Conservation (phyloP, 768 basidiomycete species). For the Rhodotorula paludigena region DNA sequence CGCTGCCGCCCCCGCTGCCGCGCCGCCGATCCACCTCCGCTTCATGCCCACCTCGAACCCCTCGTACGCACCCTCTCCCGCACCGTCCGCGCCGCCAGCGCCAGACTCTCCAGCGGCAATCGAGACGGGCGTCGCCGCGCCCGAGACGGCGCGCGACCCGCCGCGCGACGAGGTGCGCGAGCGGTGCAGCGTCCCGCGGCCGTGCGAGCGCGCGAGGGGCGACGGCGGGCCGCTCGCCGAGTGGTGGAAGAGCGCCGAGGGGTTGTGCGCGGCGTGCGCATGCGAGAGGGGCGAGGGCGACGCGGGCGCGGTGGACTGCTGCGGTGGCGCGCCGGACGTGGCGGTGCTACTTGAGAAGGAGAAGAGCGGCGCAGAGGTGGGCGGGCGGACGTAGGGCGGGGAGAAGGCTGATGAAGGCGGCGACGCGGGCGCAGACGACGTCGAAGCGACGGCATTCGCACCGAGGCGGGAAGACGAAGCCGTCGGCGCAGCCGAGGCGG, state of each 20-base stretch:
- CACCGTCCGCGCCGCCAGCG: background rate
- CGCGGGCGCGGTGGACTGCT: background rate
- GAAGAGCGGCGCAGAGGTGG: too few relatives aligned
- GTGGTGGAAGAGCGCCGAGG: background rate
- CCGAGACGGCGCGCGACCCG: background rate
- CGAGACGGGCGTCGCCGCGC: background rate
- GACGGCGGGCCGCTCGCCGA: background rate
- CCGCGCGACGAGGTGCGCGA: background rate
- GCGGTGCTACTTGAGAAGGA: background rate
- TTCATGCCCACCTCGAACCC: constrained; percentile 21
- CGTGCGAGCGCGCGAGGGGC: background rate
- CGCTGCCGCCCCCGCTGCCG: background rate
- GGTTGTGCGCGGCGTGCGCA: background rate
- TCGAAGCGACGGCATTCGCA: background rate
- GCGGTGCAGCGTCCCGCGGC: background rate
- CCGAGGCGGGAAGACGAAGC: background rate
- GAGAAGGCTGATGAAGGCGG: constrained; percentile 25
- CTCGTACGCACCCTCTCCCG: constrained; percentile 11
- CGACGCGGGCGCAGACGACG: constrained; percentile 20
- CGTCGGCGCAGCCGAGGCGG: constrained; percentile 17
- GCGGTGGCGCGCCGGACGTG: background rate
- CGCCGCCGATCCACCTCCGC: constrained; percentile 3
- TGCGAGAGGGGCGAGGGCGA: background rate
- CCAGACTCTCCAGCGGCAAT: background rate
- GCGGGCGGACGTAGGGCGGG: background rate